Percentiles rank a stretch among this genome's conserved stretches.
phyloP scores from a whole-genome alignment of 2,329 filamentous ascomycete genomes.

The Cercospora sojina region DNA sequence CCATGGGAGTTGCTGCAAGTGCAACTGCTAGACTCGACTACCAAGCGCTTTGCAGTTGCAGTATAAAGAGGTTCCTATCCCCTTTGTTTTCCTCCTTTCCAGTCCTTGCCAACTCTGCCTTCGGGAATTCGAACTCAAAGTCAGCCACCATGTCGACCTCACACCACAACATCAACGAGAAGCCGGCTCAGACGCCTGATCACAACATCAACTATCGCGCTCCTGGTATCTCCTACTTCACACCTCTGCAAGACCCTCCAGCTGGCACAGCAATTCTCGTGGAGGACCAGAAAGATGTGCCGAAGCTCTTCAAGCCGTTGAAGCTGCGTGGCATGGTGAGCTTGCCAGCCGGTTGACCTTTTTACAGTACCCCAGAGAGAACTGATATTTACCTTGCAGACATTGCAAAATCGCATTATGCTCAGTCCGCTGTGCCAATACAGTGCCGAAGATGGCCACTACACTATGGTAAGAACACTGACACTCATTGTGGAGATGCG shows the following conservation, averaged over 20 bases:
- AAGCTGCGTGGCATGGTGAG: slow-evolving; percentile 53
- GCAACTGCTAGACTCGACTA: neutral
- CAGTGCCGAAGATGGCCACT: slow-evolving; percentile 66
- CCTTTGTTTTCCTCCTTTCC: neutral
- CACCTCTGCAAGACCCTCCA: slow-evolving; percentile 47
- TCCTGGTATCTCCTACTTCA: slow-evolving; percentile 50
- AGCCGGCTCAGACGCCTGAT: slow-evolving; percentile 18
- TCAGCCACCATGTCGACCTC: slow-evolving; percentile 26
- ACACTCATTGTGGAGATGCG: neutral
- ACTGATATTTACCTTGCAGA: slow-evolving; percentile 12
- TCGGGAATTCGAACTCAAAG: neutral
- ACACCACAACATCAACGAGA: slow-evolving; percentile 34
- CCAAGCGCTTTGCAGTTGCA: neutral
- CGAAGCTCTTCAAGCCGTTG: slow-evolving; percentile 60
- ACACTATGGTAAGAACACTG: slow-evolving; percentile 55
- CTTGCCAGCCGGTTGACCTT: neutral
- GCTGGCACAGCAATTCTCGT: slow-evolving; percentile 49
- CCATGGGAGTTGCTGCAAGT: neutral
- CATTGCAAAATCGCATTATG: slow-evolving; percentile 52
- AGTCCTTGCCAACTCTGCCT: neutral
- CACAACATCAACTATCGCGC: slow-evolving; percentile 45
- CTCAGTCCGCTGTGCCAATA: slow-evolving; percentile 67
- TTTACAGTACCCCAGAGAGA: too few species aligned
- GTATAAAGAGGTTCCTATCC: slow-evolving; percentile 2
- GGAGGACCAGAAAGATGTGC: slow-evolving; percentile 51